phyloP scores from a whole-genome alignment of 352 stramenopile genomes.

The Phytophthora cryptogea region DNA sequence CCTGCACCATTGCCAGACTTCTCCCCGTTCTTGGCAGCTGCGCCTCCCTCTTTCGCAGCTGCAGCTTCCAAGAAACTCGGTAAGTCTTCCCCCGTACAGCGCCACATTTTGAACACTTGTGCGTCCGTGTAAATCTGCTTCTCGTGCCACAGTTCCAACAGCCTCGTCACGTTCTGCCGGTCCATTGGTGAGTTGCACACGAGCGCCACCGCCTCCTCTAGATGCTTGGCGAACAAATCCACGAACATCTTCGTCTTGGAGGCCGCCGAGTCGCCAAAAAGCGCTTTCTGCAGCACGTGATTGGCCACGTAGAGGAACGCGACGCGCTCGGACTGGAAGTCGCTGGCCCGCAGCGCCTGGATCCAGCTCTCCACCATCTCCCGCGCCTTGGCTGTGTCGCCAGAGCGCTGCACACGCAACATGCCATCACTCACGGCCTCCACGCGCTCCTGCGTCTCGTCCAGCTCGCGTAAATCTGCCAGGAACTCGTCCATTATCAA shows the following conservation, averaged over 20 bases:
- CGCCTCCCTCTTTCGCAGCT: constrained; percentile 3
- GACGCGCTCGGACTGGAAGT: constrained; percentile 81
- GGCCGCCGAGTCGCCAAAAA: constrained; percentile 36
- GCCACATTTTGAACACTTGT: constrained; percentile 77
- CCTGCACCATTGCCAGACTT: constrained; percentile 5
- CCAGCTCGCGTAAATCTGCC: constrained; percentile 73
- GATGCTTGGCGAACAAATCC: constrained; percentile 39
- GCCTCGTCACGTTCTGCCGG: constrained; percentile 69
- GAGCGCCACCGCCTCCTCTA: constrained; percentile 79
- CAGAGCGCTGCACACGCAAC: constrained; percentile 49
- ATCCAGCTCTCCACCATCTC: constrained; percentile 78
- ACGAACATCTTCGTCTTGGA: constrained; percentile 33
- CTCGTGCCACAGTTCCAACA: constrained; percentile 81
- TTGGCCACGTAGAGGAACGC: constrained; percentile 87
- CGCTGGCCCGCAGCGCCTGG: constrained; percentile 60
- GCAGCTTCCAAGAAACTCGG: constrained; percentile 49
- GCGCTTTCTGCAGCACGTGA: constrained; percentile 80
- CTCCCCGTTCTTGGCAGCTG: constrained; percentile 7
- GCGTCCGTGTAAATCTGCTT: constrained; percentile 63
- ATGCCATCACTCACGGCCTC: constrained; percentile 81
- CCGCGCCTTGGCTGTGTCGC: constrained; percentile 28
- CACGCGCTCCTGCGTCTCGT: constrained; percentile 85
- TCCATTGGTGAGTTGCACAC: constrained; percentile 88
- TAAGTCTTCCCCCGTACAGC: constrained; percentile 75
- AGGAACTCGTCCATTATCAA: constrained; percentile 71